Evolutionary conservation across 441 rosid species (phyloP), one percentile per base, ranked within the genome.

Genomic region (Brassica balearica): DNA sequence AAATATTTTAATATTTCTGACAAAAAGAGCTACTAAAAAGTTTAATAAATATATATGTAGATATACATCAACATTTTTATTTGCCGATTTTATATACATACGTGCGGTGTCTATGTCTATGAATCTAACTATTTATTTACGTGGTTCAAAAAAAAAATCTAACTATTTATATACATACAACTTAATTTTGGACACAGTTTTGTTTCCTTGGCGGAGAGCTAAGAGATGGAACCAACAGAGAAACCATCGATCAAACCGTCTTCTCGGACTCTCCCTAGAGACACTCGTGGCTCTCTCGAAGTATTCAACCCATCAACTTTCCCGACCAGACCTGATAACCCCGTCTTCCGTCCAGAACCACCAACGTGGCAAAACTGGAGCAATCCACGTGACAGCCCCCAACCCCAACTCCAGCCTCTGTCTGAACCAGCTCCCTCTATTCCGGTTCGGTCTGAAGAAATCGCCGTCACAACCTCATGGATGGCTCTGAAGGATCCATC

Each of bases 241-340:
- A 81, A 85, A 77, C 75, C 91, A 56, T 36, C 89, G 20, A 84
- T 69, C 58, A 74, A 86, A 72, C 77, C 73, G n/a, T 78, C 92
- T 2, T 4, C 87, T 4, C 36, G 72, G n/a, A 85, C 90, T n/a
- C 61, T 90, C 14, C 86, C 91, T 0, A 85, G 95, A 82, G 95
- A 89, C 81, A 38, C 86, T 12, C 92, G 99, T 56, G 97, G 89
- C 71, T 95, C 99, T 11, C 92, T 95, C 3, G 99, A 95, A 64
- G 92, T 93, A 15, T 95, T 95, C 77, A 90, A 91, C 68, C 94
- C 99, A 0, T 82, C 95, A 6, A 75, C 84, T 38, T 69, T 29
- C 75, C 76, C 87, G 1, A 80, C 85, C 83, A 88, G 90, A 65
- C 83, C 94, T 76, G 73, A 82, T 25, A 88, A 83, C 82, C 91